A percentile compares a stretch with the other conserved stretches of the same genome.
phyloP scores from a whole-genome alignment of 2,329 filamentous ascomycete genomes.

The Penicillium sp. region DNA sequence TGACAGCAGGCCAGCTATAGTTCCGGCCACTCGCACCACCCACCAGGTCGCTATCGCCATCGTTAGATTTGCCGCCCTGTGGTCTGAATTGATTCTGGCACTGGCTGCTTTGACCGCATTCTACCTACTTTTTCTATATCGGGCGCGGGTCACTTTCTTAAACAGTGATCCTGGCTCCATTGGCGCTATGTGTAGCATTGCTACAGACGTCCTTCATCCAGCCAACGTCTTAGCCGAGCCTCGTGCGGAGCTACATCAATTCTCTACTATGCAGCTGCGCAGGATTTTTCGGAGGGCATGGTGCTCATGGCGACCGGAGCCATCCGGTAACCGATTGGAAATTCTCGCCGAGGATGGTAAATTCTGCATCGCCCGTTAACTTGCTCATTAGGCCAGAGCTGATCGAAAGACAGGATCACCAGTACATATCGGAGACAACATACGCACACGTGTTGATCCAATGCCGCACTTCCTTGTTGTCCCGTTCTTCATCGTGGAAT shows the following conservation, averaged over 20 bases:
- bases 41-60: conserved; percentile 28
- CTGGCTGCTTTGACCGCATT: conserved; percentile 21
- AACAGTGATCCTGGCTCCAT: conserved; percentile 32
- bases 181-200: conserved; percentile 33
- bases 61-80: conserved; percentile 26
- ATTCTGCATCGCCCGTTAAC: conserved; percentile 4
- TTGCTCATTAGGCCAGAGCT: no score
- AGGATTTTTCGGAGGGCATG: conserved; percentile 26
- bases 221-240: conserved; percentile 27
- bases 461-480: conserved; percentile 33
- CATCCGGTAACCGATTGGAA: conserved; percentile 25
- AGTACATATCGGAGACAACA: conserved; percentile 20
- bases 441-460: conserved; percentile 25
- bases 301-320: conserved; percentile 27
- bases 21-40: conserved; percentile 20
- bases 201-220: conserved; percentile 27
- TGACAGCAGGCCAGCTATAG: conserved; percentile 16
- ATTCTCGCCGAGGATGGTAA: conserved; percentile 27
- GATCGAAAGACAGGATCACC: conserved; percentile 11
- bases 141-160: conserved; percentile 27
- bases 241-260: conserved; percentile 28
- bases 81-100: conserved; percentile 28
- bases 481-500: conserved; percentile 32
- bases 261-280: conserved; percentile 31
- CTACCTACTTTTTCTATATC: conserved; percentile 27